These are phyloP conservation scores for Rhododendron molle DNA, from an alignment of 148 eudicot species.

Conservation along the genomic window DNA sequence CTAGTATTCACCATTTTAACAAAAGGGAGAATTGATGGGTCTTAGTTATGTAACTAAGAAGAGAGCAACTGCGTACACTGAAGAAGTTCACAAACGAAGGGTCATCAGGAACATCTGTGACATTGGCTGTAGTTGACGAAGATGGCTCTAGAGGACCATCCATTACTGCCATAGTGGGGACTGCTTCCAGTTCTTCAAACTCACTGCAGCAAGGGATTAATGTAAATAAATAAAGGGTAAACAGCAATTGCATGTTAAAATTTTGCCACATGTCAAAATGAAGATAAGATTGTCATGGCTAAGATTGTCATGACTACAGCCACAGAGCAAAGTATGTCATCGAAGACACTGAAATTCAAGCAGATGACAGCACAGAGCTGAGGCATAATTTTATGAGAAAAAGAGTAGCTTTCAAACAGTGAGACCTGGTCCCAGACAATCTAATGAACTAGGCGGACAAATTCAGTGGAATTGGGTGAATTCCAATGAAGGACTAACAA, in stretches of 20 bases:
- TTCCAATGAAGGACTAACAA: neutral
- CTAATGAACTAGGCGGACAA: neutral
- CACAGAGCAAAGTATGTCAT: neutral
- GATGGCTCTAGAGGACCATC: slow-evolving; percentile 87
- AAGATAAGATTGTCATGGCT: neutral
- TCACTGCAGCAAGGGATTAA: slow-evolving; percentile 43
- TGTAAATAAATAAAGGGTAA: neutral
- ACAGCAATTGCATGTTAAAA: neutral
- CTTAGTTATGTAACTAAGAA: neutral
- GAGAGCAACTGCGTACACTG: slow-evolving; percentile 43
- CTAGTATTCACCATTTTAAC: neutral
- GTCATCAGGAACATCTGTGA: slow-evolving; percentile 52
- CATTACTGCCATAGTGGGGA: slow-evolving; percentile 70
- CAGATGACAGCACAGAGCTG: neutral
- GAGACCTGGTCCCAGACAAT: neutral
- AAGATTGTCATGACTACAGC: neutral
- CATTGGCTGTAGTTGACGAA: slow-evolving; percentile 40
- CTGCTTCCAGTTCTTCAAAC: slow-evolving; percentile 79
- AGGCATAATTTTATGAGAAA: neutral
- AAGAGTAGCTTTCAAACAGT: no score
- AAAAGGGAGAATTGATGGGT: neutral
- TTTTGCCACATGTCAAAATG: neutral
- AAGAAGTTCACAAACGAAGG: slow-evolving; percentile 67
- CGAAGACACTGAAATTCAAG: neutral
- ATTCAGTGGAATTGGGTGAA: neutral